A percentile compares a stretch with the other conserved stretches of the same genome.
phyloP scores from a whole-genome alignment of 352 stramenopile species.

The Aphanomyces cochlioides region DNA sequence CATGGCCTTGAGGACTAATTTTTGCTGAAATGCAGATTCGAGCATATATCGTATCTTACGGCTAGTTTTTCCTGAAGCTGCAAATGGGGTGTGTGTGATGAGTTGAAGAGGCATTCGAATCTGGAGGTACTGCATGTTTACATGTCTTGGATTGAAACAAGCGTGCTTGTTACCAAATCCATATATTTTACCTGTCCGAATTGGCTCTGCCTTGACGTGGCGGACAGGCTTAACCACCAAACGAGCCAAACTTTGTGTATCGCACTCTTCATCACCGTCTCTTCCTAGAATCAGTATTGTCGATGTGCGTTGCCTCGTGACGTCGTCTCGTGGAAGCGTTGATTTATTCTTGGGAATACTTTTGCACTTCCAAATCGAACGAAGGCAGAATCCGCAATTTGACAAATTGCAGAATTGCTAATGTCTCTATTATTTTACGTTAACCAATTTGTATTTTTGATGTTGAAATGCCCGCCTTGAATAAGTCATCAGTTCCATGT shows the following conservation, averaged over 20 bases:
- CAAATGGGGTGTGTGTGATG: slow-evolving; percentile 10
- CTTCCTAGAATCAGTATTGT: neutral
- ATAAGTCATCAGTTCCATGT: too few relatives aligned
- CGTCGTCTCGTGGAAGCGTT: too few relatives aligned
- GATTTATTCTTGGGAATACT: too few relatives aligned
- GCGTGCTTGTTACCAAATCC: slow-evolving; percentile 6
- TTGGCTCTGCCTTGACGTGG: slow-evolving; percentile 24
- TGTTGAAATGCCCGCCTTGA: too few relatives aligned
- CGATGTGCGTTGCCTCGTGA: neutral
- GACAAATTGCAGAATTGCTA: too few relatives aligned
- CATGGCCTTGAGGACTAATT: too few relatives aligned
- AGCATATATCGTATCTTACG: too few relatives aligned
- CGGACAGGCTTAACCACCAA: slow-evolving; percentile 22
- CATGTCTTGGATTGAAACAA: neutral
- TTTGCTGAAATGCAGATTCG: too few relatives aligned
- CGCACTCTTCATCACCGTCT: neutral
- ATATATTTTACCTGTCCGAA: slow-evolving; percentile 19
- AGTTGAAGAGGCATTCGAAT: neutral
- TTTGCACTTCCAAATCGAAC: too few relatives aligned
- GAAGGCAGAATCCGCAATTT: too few relatives aligned
- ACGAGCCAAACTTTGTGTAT: slow-evolving; percentile 11
- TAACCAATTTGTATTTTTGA: too few relatives aligned
- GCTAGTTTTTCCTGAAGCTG: neutral
- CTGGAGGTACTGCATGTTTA: neutral
- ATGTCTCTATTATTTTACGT: too few relatives aligned